Conservation (phyloP, 306 rosid species). For the Cicer cuneatum region DNA sequence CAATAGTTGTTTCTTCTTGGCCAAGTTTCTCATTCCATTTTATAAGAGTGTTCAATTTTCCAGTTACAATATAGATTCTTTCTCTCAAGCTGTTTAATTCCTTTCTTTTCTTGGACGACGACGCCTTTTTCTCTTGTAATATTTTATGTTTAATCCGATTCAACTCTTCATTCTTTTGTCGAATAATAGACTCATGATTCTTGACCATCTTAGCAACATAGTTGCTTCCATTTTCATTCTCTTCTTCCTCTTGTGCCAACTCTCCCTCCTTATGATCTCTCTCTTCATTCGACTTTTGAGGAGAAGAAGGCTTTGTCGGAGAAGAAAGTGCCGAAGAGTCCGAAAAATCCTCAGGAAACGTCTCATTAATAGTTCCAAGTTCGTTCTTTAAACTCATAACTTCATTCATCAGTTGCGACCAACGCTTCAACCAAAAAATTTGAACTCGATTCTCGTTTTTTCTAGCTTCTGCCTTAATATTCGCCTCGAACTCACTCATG, state of each 20-base stretch:
- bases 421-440: conserved; percentile 46
- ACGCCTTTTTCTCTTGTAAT: conserved; percentile 47
- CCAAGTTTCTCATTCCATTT: conserved; percentile 46
- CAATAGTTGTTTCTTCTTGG: no score
- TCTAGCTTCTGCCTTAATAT: conserved; percentile 47
- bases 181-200: conserved; percentile 70
- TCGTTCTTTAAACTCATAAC: conserved; percentile 53
- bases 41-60: conserved; percentile 55
- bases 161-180: conserved; percentile 64
- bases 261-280: conserved; percentile 12
- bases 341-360: conserved; percentile 40
- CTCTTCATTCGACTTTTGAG: conserved; percentile 40
- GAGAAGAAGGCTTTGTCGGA: conserved; percentile 41
- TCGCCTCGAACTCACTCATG: conserved; percentile 58
- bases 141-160: conserved; percentile 49
- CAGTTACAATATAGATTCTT: conserved; percentile 49
- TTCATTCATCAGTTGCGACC: conserved; percentile 68
- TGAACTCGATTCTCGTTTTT: conserved; percentile 50
- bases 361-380: conserved; percentile 46
- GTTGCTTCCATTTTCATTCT: conserved; percentile 48
- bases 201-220: conserved; percentile 71
- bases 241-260: conserved; percentile 36
- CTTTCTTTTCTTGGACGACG: conserved; percentile 49
- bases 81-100: conserved; percentile 47
- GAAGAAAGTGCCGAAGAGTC: conserved; percentile 41